Percentiles rank a stretch among this genome's conserved stretches.
These are phyloP conservation scores for Fraxinus dipetala DNA, from an alignment of 305 asterid species.

Conservation along the genomic window DNA sequence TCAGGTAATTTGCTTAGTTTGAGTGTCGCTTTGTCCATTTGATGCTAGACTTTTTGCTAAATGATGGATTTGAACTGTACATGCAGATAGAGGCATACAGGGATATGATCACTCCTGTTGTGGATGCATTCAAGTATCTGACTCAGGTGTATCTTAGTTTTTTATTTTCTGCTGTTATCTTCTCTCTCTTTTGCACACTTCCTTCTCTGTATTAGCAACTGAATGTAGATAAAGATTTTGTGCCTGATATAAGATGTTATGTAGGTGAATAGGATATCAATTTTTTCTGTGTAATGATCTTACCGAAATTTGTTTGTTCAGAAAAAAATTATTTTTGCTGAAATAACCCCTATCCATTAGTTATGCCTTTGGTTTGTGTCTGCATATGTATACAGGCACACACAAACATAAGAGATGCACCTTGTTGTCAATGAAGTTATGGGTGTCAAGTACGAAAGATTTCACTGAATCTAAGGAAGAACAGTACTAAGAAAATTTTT, in stretches of 20 bases:
- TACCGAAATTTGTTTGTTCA: neutral
- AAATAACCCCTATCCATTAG: neutral
- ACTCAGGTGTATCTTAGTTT: slow-evolving; percentile 62
- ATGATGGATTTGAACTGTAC: slow-evolving; percentile 19
- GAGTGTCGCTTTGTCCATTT: slow-evolving; percentile 20
- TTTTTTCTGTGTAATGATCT: neutral
- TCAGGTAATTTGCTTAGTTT: slow-evolving; percentile 49
- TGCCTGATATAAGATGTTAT: neutral
- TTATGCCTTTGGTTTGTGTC: neutral
- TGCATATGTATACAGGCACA: neutral
- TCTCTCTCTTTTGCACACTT: slow-evolving; percentile 6
- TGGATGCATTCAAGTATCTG: slow-evolving; percentile 95
- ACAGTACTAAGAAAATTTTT: neutral
- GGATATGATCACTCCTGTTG: slow-evolving; percentile 99
- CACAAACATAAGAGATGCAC: neutral
- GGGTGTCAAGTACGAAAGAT: neutral
- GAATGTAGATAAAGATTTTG: neutral
- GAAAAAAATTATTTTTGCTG: neutral
- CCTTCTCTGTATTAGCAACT: slow-evolving; percentile 1
- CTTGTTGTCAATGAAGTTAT: neutral
- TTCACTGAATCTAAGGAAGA: neutral
- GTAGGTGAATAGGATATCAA: neutral
- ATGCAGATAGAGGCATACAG: slow-evolving; percentile 97
- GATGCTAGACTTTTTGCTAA: slow-evolving; percentile 27
- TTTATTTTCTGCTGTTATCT: slow-evolving; percentile 7